phyloP scores from a whole-genome alignment of 805 yeast species.

The Myxozyma monticola region DNA sequence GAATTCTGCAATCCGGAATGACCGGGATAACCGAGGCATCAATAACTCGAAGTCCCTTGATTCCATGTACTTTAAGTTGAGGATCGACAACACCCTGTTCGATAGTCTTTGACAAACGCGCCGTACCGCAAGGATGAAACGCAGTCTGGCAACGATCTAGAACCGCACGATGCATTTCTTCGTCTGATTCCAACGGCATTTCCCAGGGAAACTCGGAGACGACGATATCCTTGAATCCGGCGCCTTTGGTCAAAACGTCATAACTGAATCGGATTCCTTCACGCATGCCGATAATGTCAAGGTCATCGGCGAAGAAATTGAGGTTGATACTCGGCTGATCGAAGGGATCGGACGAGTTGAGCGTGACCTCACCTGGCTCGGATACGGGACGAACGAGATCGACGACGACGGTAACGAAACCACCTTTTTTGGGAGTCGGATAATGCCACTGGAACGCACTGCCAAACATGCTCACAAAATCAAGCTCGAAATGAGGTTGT shows the following conservation, averaged over 20 bases:
- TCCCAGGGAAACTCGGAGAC: conserved; percentile 39
- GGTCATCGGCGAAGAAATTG: conserved; percentile 38
- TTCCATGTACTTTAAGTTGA: too few relatives aligned
- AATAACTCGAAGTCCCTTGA: too few relatives aligned
- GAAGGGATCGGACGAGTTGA: conserved; percentile 35
- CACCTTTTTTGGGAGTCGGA: conserved; percentile 35
- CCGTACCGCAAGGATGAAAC: conserved; percentile 42
- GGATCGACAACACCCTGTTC: too few relatives aligned
- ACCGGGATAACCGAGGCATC: too few relatives aligned
- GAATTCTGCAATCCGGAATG: too few relatives aligned
- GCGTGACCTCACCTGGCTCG: conserved; percentile 36
- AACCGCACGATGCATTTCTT: conserved; percentile 38
- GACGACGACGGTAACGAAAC: conserved; percentile 35
- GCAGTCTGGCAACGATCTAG: conserved; percentile 40
- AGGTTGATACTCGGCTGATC: conserved; percentile 36
- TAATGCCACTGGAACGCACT: conserved; percentile 38
- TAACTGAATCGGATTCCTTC: conserved; percentile 39
- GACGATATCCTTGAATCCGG: conserved; percentile 39
- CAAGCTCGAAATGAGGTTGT: conserved; percentile 38
- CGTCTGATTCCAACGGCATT: conserved; percentile 38
- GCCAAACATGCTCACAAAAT: conserved; percentile 35
- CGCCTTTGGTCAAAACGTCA: conserved; percentile 37
- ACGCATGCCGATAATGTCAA: conserved; percentile 39
- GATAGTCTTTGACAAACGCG: too few relatives aligned
- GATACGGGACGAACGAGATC: conserved; percentile 38